Conservation (phyloP, 2,329 filamentous ascomycete genomes). For the Aurifilum marmelostoma region DNA sequence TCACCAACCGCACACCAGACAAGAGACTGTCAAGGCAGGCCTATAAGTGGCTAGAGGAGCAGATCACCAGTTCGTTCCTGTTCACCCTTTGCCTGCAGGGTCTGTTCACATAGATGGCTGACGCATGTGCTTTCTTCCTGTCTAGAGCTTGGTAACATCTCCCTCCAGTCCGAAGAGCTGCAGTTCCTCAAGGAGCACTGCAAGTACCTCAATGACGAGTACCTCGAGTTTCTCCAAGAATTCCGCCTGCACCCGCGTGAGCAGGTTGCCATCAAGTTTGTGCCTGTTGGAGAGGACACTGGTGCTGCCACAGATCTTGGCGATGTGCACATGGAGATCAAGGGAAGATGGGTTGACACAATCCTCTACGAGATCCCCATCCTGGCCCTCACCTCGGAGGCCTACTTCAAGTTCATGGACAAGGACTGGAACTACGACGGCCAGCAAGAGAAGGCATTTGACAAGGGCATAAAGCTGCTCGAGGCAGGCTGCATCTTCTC, state of each 20-base stretch:
- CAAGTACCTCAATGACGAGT: constrained; percentile 75
- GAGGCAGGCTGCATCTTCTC: constrained; percentile 86
- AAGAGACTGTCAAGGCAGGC: constrained; percentile 86
- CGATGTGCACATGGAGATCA: constrained; percentile 75
- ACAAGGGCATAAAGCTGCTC: constrained; percentile 78
- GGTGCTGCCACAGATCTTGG: constrained; percentile 69
- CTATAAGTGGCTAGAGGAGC: constrained; percentile 81
- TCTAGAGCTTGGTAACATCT: constrained; percentile 79
- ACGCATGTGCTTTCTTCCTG: background rate
- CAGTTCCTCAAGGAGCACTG: constrained; percentile 78
- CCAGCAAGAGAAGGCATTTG: constrained; percentile 82
- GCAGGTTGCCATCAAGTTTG: constrained; percentile 75
- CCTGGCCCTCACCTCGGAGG: constrained; percentile 87
- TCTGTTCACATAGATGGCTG: background rate
- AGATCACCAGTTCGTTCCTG: constrained; percentile 72
- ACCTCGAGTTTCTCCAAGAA: constrained; percentile 78
- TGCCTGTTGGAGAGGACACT: constrained; percentile 56
- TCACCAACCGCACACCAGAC: constrained; percentile 92
- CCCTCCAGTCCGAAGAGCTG: constrained; percentile 77
- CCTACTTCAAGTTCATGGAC: constrained; percentile 97
- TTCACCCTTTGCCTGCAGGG: constrained; percentile 12
- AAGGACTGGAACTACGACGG: constrained; percentile 87
- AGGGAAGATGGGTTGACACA: constrained; percentile 88
- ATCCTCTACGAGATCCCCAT: constrained; percentile 98
- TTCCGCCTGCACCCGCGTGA: constrained; percentile 82